Percentiles rank a stretch among this genome's conserved stretches.
These are phyloP conservation scores for Hortiboletus campestris DNA, from an alignment of 768 basidiomycete species.

Conservation along the genomic window DNA sequence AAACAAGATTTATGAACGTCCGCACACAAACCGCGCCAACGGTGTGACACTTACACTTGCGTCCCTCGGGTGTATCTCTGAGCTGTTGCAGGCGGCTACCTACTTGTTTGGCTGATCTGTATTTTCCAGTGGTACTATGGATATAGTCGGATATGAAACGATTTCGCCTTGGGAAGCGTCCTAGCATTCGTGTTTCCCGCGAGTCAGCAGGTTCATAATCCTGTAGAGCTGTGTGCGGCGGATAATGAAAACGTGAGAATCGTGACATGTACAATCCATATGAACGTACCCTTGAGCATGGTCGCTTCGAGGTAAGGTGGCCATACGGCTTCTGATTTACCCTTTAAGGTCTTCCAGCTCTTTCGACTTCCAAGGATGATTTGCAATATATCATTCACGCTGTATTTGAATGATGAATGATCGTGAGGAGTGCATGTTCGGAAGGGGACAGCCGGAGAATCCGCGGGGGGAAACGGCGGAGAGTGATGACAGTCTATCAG, in stretches of 20 bases:
- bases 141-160: constrained; percentile 81
- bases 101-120: constrained; percentile 74
- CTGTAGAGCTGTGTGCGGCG: constrained; percentile 51
- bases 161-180: constrained; percentile 77
- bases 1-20: constrained; percentile 29
- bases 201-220: constrained; percentile 73
- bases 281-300: constrained; percentile 62
- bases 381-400: constrained; percentile 54
- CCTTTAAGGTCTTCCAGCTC: constrained; percentile 72
- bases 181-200: constrained; percentile 67
- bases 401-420: constrained; percentile 14
- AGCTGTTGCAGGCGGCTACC: constrained; percentile 79
- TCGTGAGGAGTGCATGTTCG: constrained; percentile 13
- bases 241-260: constrained; percentile 23
- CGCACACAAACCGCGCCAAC: constrained; percentile 26
- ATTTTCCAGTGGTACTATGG: constrained; percentile 62
- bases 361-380: constrained; percentile 68
- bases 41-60: constrained; percentile 52
- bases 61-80: constrained; percentile 70
- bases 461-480: not conserved
- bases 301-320: constrained; percentile 77
- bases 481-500: not conserved
- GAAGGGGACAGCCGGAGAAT: constrained; percentile 1
- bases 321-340: constrained; percentile 71
- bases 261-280: constrained; percentile 4